Conservation (phyloP, 441 rosid genomes). For the Adansonia grandidieri region DNA sequence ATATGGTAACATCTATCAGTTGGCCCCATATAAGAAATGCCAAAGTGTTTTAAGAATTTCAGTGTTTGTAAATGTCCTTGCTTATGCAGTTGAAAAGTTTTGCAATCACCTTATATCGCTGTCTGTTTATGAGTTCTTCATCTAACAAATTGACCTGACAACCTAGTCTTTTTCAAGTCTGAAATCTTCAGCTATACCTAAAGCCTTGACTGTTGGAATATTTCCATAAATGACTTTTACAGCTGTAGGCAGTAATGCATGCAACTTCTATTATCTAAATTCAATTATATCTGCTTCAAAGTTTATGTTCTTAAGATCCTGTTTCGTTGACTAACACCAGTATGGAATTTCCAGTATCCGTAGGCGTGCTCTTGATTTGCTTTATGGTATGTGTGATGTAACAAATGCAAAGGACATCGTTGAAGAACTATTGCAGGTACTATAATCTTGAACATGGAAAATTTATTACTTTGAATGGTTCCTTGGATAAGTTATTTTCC, state of each 20-base stretch:
- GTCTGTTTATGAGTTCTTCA: background rate
- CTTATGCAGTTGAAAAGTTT: slow-evolving; percentile 19
- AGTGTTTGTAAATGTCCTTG: background rate
- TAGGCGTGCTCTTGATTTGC: slow-evolving; percentile 98
- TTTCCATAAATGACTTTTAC: background rate
- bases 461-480: slow-evolving; percentile 18
- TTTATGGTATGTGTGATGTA: slow-evolving; percentile 98
- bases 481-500: slow-evolving; percentile 4
- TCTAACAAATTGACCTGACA: background rate
- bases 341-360: slow-evolving; percentile 71
- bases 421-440: slow-evolving; percentile 95
- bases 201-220: background rate
- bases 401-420: slow-evolving; percentile 99
- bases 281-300: slow-evolving; percentile 19
- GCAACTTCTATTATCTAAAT: background rate
- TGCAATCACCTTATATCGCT: background rate
- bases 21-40: background rate
- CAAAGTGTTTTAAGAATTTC: background rate
- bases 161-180: background rate
- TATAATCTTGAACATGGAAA: slow-evolving; percentile 20
- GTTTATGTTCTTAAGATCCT: slow-evolving; percentile 17
- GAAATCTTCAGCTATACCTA: background rate
- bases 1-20: slow-evolving; percentile 1
- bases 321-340: slow-evolving; percentile 30
- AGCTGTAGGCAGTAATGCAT: background rate